These are phyloP conservation scores for Pestalotiopsis sp. DNA, from an alignment of 2,329 filamentous ascomycete genomes.

Conservation along the genomic window DNA sequence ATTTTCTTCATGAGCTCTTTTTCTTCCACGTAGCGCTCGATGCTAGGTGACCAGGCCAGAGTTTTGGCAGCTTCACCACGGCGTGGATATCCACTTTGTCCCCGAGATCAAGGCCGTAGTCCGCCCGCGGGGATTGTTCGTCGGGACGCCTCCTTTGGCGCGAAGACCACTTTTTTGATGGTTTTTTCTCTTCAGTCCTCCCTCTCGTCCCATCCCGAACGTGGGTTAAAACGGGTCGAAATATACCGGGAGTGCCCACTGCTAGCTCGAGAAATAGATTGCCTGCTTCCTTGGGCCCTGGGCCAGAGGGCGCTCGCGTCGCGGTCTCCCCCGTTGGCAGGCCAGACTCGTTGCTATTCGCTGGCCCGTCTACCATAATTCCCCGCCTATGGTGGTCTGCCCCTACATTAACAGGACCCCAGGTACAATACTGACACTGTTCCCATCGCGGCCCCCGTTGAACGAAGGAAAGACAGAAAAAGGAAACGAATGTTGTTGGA, in stretches of 20 bases:
- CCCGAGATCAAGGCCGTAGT: slow-evolving; percentile 10
- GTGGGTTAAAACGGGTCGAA: neutral
- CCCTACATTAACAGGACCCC: neutral
- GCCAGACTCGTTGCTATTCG: neutral
- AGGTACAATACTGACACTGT: neutral
- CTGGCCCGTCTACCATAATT: neutral
- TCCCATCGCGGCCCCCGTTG: neutral
- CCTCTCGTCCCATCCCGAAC: neutral
- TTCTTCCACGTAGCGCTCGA: neutral
- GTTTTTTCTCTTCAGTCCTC: neutral
- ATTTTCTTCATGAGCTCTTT: neutral
- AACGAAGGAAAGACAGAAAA: neutral
- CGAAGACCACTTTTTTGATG: neutral
- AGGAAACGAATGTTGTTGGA: neutral
- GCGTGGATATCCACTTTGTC: slow-evolving; percentile 6
- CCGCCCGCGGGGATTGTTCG: slow-evolving; percentile 14
- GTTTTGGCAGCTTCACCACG: slow-evolving; percentile 1
- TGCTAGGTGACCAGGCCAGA: neutral
- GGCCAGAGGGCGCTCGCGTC: neutral
- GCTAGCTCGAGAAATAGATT: neutral
- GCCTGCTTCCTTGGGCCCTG: neutral
- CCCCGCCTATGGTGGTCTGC: neutral
- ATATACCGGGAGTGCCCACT: neutral
- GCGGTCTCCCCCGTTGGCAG: neutral
- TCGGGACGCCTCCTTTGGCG: slow-evolving; percentile 4